Base-by-base conservation (phyloP, 257 asterid species). In the Scutellaria barbata region DNA sequence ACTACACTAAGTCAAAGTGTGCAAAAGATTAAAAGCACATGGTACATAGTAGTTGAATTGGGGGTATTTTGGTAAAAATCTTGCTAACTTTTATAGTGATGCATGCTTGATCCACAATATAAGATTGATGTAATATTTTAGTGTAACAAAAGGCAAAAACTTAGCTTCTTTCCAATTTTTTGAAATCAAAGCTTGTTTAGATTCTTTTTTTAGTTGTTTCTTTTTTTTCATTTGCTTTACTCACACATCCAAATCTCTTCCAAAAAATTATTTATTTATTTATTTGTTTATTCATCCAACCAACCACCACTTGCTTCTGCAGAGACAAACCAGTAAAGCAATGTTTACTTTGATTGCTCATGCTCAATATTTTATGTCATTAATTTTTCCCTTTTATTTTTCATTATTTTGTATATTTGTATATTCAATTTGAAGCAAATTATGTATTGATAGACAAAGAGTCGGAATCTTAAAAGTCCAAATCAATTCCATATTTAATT, bases 61-160 rank as follows among this genome's bases (percentile, higher is more conserved):
- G 68, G 81, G 65, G 54, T 56, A 57, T 61, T 30, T 59, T 61
- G 66, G 71, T 73, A 53, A 64, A 57, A 63, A 51, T 30, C 35
- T 14, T 37, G 7, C n/a, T 67, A 39, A 68, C 74, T 41, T 59
- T 74, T 62, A 41, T 61, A 13, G 67, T 12, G 10, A 59, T 73
- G 70, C 83, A 72, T 57, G 73, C 76, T 76, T 69, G 78, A 76
- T 76, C 84, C 82, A 69, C 73, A 76, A 79, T 73, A 67, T 69
- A 55, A 69, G 77, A 70, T 79, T 37, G 39, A 13, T 69, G 63
- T 56, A 25, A 64, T 73, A 62, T 62, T 79, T 66, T 65, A 40
- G 52, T 48, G 62, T 3, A 45, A 62, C 68, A 78, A 67, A 67
- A 71, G 77, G 63, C 68, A 73, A 11, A 48, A 47, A 80, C 76